Evolutionary conservation across 495 filamentous ascomycete genomes (phyloP), one percentile per base, ranked within the genome.

Genomic region (Xylaria telfairii): DNA sequence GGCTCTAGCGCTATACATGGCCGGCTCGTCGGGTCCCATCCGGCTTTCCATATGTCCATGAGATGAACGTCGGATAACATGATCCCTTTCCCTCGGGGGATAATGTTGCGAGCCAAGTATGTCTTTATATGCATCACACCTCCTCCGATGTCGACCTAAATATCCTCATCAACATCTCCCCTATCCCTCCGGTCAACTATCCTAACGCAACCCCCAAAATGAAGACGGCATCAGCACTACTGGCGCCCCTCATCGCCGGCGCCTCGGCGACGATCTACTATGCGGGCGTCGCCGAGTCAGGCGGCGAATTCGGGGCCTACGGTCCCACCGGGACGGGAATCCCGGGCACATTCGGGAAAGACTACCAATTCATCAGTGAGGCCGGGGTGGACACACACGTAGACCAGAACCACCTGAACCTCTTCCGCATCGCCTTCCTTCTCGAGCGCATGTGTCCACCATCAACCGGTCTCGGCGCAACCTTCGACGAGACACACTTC

Each of bases 401-500:
- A 4, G 84, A 86, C 69, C 51, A 84, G 72, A 81, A 87, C 74
- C 69, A 82, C 72, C 74, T 83, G 46, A 88, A 88, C 70, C 76
- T 86, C 13, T 86, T 86, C 76, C 83, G 85, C 53, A 81, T 87
- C 63, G 85, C 84, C 1, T 88, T 87, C 76, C 72, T 88, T 10
- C 80, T 88, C 17, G 86, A 88, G 75, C 83, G 85, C 63, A 87
- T 88, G 86, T 83, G 81, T 64, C 86, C 85, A 0, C 73, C 83
- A 2, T 76, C 79, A 0, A 81, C 77, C 39, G 85, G 86, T 15
- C 78, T 88, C 5, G 86, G 86, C 21, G 76, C 81, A 46, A 87
- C 77, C 41, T 88, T 87, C 72, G 83, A 86, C 76, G 84, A 88
- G 74, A 85, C 81, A 59, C 82, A 87, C 74, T 87, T 82, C 69